Percentiles rank a stretch among this genome's conserved stretches.
These are phyloP conservation scores for Arthrobotrys megalospora DNA, from an alignment of 2,329 filamentous ascomycete species.

Conservation along the genomic window DNA sequence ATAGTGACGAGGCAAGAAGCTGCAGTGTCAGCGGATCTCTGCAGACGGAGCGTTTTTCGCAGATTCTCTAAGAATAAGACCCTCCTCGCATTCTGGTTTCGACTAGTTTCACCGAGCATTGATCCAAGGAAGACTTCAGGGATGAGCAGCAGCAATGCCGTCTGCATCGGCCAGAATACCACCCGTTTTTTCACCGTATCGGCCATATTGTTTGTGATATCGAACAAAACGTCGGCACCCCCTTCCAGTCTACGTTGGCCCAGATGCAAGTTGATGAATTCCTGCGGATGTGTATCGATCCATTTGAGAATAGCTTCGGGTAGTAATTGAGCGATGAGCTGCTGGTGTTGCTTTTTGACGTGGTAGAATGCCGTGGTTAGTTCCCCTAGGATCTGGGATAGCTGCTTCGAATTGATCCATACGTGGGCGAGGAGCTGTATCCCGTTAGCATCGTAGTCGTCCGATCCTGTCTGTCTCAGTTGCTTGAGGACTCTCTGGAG, in stretches of 20 bases:
- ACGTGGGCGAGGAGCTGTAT: slow-evolving; percentile 76
- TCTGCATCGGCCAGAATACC: slow-evolving; percentile 76
- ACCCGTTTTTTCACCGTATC: slow-evolving; percentile 74
- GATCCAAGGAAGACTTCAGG: slow-evolving; percentile 80
- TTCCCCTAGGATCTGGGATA: slow-evolving; percentile 76
- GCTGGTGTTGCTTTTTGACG: slow-evolving; percentile 76
- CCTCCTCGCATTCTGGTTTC: slow-evolving; percentile 76
- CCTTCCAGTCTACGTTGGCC: slow-evolving; percentile 76
- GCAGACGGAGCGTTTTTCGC: slow-evolving; percentile 76
- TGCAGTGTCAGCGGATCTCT: slow-evolving; percentile 74
- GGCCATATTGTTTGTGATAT: slow-evolving; percentile 76
- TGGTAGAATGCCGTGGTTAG: slow-evolving; percentile 78
- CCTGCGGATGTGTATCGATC: slow-evolving; percentile 76
- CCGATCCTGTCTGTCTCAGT: slow-evolving; percentile 62
- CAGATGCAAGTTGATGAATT: slow-evolving; percentile 77
- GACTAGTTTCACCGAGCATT: slow-evolving; percentile 77
- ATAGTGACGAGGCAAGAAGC: slow-evolving; percentile 77
- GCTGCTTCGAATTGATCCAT: slow-evolving; percentile 76
- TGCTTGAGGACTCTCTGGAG: slow-evolving; percentile 63
- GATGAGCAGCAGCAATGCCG: slow-evolving; percentile 75
- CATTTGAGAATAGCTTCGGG: slow-evolving; percentile 77
- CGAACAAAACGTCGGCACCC: slow-evolving; percentile 77
- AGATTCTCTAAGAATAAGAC: slow-evolving; percentile 77
- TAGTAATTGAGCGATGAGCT: slow-evolving; percentile 75
- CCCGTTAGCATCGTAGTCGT: slow-evolving; percentile 63